phyloP scores from a whole-genome alignment of 2,329 filamentous ascomycete species.

The Neophaeococcomyces aloes region DNA sequence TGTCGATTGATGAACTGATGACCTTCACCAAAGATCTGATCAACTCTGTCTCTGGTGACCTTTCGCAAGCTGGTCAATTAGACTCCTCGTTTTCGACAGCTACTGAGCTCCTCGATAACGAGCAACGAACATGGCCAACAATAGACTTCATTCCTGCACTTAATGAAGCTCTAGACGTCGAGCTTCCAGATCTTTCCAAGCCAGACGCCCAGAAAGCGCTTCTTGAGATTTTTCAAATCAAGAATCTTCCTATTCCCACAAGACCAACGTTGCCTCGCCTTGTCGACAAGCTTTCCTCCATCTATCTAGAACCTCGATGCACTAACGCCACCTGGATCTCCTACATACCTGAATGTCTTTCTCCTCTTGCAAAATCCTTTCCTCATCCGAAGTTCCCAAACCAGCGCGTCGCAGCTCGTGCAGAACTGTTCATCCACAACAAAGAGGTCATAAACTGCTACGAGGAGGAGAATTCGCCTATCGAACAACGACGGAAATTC shows the following conservation, averaged over 20 bases:
- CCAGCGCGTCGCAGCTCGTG: constrained; percentile 68
- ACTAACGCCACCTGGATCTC: constrained; percentile 63
- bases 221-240: constrained; percentile 42
- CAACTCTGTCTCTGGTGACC: constrained; percentile 23
- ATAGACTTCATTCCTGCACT: constrained; percentile 76
- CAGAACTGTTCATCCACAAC: constrained; percentile 71
- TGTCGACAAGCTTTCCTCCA: constrained; percentile 67
- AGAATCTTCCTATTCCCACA: constrained; percentile 40
- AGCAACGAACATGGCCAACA: constrained; percentile 25
- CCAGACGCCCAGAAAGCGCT: constrained; percentile 50
- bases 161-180: constrained; percentile 54
- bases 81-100: no score
- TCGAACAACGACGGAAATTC: constrained; percentile 77
- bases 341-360: constrained; percentile 81
- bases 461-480: constrained; percentile 92
- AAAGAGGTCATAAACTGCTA: constrained; percentile 92
- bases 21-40: constrained; percentile 63
- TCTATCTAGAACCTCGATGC: constrained; percentile 70
- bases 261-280: constrained; percentile 55
- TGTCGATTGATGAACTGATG: constrained; percentile 62
- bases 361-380: constrained; percentile 83
- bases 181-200: constrained; percentile 52
- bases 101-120: neutral
- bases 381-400: constrained; percentile 48
- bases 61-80: no score